Evolutionary conservation across 2,329 filamentous ascomycete genomes (phyloP).

Genomic region (Pezicula radicicola): DNA sequence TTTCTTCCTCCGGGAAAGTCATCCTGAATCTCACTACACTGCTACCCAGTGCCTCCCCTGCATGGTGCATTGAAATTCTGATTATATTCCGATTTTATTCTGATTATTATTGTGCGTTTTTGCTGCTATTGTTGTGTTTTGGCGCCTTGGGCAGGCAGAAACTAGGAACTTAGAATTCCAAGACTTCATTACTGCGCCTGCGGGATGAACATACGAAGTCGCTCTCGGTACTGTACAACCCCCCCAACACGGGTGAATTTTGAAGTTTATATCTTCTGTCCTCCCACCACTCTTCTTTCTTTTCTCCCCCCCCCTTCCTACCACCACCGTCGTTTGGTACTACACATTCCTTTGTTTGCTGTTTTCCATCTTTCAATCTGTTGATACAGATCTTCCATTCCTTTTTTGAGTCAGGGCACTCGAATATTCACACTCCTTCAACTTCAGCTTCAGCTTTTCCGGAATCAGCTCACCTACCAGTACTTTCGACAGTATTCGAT

Average conservation of each 20-base stretch:
- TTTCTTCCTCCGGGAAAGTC: no score
- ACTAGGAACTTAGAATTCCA: background rate
- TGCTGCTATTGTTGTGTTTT: background rate
- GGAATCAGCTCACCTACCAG: conserved; percentile 10
- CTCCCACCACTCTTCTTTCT: background rate
- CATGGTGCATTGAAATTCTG: background rate
- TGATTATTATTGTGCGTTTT: background rate
- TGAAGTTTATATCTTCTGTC: background rate
- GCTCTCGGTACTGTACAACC: background rate
- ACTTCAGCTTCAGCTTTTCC: conserved; percentile 18
- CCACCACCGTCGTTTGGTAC: conserved; percentile 6
- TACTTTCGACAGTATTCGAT: conserved; percentile 18
- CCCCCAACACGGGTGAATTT: background rate
- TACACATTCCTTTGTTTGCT: conserved; percentile 19
- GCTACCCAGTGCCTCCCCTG: background rate
- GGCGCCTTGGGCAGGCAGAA: background rate
- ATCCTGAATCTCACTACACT: background rate
- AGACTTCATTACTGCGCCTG: no score
- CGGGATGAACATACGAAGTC: background rate
- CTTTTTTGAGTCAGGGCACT: conserved; percentile 25
- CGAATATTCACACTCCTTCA: conserved; percentile 15
- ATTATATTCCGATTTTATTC: background rate
- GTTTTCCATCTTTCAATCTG: conserved; percentile 14
- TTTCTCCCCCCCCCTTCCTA: conserved; percentile 5
- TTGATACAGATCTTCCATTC: conserved; percentile 26